phyloP scores from a whole-genome alignment of 2,329 filamentous ascomycete species.

The Trichoderma sp. region DNA sequence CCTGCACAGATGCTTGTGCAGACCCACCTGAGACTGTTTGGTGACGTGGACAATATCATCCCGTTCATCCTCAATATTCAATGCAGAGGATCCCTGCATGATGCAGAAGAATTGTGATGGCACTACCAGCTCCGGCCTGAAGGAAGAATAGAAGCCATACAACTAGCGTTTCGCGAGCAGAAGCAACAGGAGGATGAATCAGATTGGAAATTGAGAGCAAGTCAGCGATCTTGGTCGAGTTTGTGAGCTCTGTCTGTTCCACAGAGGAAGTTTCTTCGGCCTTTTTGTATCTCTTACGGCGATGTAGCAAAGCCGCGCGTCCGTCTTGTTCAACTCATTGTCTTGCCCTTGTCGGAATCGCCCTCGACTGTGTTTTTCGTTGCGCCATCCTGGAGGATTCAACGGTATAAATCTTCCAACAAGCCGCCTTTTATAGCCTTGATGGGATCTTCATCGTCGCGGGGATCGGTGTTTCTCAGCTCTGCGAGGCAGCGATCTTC shows the following conservation, averaged over 20 bases:
- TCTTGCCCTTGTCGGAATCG: too few species aligned
- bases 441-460: too few species aligned
- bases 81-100: slow-evolving; percentile 50
- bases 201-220: slow-evolving; percentile 52
- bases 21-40: slow-evolving; percentile 59
- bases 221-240: slow-evolving; percentile 49
- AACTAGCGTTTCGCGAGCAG: slow-evolving; percentile 31
- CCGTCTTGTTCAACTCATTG: too few species aligned
- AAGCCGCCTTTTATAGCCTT: too few species aligned
- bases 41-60: slow-evolving; percentile 51
- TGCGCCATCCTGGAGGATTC: too few species aligned
- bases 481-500: too few species aligned
- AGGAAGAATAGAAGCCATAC: slow-evolving; percentile 55
- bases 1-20: slow-evolving; percentile 55
- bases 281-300: slow-evolving; percentile 60
- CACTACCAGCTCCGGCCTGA: slow-evolving; percentile 48
- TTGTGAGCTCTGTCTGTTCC: slow-evolving; percentile 53
- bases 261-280: slow-evolving; percentile 60
- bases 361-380: too few species aligned
- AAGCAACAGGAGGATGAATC: slow-evolving; percentile 32
- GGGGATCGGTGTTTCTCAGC: too few species aligned
- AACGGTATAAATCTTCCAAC: too few species aligned
- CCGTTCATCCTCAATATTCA: slow-evolving; percentile 57
- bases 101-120: slow-evolving; percentile 49
- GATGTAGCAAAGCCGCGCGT: too few species aligned